Conservation (phyloP, 2,329 filamentous ascomycete genomes). For the Epichloe elymi region DNA sequence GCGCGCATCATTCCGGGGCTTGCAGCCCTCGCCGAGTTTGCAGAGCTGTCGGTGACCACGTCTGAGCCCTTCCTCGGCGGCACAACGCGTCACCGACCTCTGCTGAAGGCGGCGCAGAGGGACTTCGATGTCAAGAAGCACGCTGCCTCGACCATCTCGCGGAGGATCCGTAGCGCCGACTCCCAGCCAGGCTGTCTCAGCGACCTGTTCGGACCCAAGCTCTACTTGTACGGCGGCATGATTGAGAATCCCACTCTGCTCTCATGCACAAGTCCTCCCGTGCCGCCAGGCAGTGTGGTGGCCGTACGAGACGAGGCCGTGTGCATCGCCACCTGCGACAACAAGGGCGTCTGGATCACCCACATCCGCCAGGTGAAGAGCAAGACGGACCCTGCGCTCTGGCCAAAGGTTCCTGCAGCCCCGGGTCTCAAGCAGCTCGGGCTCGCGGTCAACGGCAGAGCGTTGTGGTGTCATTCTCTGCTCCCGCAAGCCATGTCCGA, state of each 20-base stretch:
- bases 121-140: slow-evolving; percentile 23
- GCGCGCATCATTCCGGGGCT: slow-evolving; percentile 12
- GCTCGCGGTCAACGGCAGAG: slow-evolving; percentile 11
- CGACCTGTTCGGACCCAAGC: slow-evolving; percentile 20
- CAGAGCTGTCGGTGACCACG: slow-evolving; percentile 18
- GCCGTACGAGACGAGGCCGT: slow-evolving; percentile 22
- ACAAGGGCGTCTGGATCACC: slow-evolving; percentile 28
- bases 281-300: slow-evolving; percentile 16
- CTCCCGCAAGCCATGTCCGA: slow-evolving; percentile 7
- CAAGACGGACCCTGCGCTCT: slow-evolving; percentile 23
- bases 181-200: slow-evolving; percentile 28
- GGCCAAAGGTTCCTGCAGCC: slow-evolving; percentile 27
- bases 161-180: slow-evolving; percentile 27
- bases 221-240: slow-evolving; percentile 28
- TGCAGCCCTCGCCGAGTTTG: slow-evolving; percentile 14
- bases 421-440: slow-evolving; percentile 21
- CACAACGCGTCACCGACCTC: slow-evolving; percentile 20
- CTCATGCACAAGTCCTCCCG: neutral
- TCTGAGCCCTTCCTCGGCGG: slow-evolving; percentile 25
- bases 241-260: slow-evolving; percentile 18
- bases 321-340: slow-evolving; percentile 25
- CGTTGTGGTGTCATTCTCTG: slow-evolving; percentile 7
- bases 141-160: slow-evolving; percentile 23
- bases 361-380: slow-evolving; percentile 25
- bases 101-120: slow-evolving; percentile 25